Evolutionary conservation across 73 alveolate species (phyloP).

Genomic region (Loxodes magnus): DNA sequence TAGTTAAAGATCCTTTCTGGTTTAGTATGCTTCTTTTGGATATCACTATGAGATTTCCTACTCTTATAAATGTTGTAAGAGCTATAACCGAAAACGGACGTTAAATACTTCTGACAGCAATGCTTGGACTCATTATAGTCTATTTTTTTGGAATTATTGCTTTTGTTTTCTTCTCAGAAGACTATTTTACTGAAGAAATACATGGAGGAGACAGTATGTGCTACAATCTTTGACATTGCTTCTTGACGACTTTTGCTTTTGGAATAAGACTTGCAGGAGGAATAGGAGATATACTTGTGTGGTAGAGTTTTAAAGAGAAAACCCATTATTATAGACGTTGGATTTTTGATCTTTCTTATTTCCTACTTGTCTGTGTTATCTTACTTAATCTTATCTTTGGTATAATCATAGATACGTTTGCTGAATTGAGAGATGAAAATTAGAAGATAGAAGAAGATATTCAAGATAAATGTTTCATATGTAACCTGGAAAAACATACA

Average conservation of each 20-base stretch:
- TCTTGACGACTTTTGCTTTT: constrained; percentile 45
- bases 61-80: constrained; percentile 12
- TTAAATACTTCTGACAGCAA: constrained; percentile 9
- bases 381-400: constrained; percentile 57
- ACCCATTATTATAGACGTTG: constrained; percentile 42
- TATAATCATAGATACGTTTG: constrained; percentile 70
- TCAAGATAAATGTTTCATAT: constrained; percentile 63
- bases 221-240: constrained; percentile 53
- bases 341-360: constrained; percentile 59
- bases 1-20: constrained; percentile 18
- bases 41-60: constrained; percentile 10
- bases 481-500: constrained; percentile 39
- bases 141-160: constrained; percentile 25
- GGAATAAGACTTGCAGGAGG: constrained; percentile 82
- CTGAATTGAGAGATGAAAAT: constrained; percentile 57
- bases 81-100: constrained; percentile 16
- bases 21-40: constrained; percentile 26
- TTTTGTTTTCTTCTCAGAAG: constrained; percentile 3
- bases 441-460: constrained; percentile 38
- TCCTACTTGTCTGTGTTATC: constrained; percentile 46
- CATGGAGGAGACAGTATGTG: constrained; percentile 20
- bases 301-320: constrained; percentile 5
- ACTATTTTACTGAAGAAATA: neutral
- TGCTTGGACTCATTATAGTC: constrained; percentile 11
- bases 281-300: constrained; percentile 45